Base-by-base conservation (phyloP, 805 yeast species). In the Lipomyces lipofer region DNA sequence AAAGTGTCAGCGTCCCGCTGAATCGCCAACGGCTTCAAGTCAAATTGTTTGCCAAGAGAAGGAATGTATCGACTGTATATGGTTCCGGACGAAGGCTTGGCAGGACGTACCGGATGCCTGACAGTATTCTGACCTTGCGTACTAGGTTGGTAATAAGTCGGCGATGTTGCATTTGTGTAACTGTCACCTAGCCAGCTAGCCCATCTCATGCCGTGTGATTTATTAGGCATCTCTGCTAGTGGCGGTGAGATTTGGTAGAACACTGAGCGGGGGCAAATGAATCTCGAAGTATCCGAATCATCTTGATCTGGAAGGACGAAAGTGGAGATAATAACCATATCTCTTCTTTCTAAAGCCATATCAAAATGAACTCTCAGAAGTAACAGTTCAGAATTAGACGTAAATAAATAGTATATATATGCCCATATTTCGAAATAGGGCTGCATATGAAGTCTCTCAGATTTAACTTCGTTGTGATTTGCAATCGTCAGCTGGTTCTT, bases 21-120 rank as follows among this genome's bases (percentile, higher is more conserved):
- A 6, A 33, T 49, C 45, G 52, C 52, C 9, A 56, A 36, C 28
- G 25, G 44, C n/a, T 38, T 47, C 19, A 64, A 39, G 9, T 43
- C 43, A 39, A 64, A 49, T 12, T 29, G 25, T 40, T 46, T 45
- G n/a, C 33, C 32, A 8, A 64, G 43, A 27, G 54, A 43, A 7
- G 62, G 64, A 13, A 64, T 59, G 33, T 53, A 54, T 6, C 67
- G 60, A 19, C 21, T 35, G 39, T 64, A 64, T n/a, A 63, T 30
- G 17, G 36, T n/a, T 32, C 36, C 13, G n/a, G 15, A 32, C 25
- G 13, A 4, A 25, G 40, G 49, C 17, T 44, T 45, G 7, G 49
- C 48, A 10, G 46, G 36, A 10, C 59, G 54, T 17, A 22, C 19
- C 15, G 54, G 59, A 28, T 56, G 59, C 6, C 13, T 13, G 13